phyloP scores from a whole-genome alignment of 305 asterid species.

The Solanum hybrid region DNA sequence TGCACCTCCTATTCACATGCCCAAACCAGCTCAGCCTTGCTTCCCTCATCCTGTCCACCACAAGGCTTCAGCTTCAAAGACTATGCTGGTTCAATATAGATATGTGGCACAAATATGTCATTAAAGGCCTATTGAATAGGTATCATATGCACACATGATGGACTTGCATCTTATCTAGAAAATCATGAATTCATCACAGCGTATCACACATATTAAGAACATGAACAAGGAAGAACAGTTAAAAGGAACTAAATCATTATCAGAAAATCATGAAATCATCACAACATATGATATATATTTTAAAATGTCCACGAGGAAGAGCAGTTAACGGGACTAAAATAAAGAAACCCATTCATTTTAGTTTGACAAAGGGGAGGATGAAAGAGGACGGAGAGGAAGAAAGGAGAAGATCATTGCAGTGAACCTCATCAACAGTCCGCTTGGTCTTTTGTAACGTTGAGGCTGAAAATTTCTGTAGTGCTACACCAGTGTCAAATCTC shows the following conservation, averaged over 20 bases:
- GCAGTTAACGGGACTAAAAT: not conserved
- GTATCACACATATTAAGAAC: not conserved
- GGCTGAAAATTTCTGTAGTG: slow-evolving; percentile 95
- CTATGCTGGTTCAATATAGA: not conserved
- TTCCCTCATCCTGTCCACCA: not conserved
- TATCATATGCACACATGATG: not conserved
- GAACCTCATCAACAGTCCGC: slow-evolving; percentile 87
- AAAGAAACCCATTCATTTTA: not conserved
- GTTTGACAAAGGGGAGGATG: not conserved
- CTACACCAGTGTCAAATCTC: slow-evolving; percentile 85
- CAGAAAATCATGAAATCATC: not conserved
- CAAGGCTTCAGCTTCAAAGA: not conserved
- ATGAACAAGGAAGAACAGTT: not conserved
- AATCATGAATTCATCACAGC: not conserved
- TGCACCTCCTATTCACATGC: not conserved
- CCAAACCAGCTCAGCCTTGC: not conserved
- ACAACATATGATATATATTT: not conserved
- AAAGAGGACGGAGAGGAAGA: not conserved
- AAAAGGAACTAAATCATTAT: not conserved
- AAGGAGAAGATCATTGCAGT: not conserved
- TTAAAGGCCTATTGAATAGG: not conserved
- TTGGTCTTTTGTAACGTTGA: slow-evolving; percentile 91
- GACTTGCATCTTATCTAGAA: not conserved
- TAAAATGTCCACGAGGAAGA: not conserved
- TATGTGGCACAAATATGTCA: not conserved